Evolutionary conservation across 129 eudicot genomes (phyloP).

Genomic region (Smallanthus sonchifolius): DNA sequence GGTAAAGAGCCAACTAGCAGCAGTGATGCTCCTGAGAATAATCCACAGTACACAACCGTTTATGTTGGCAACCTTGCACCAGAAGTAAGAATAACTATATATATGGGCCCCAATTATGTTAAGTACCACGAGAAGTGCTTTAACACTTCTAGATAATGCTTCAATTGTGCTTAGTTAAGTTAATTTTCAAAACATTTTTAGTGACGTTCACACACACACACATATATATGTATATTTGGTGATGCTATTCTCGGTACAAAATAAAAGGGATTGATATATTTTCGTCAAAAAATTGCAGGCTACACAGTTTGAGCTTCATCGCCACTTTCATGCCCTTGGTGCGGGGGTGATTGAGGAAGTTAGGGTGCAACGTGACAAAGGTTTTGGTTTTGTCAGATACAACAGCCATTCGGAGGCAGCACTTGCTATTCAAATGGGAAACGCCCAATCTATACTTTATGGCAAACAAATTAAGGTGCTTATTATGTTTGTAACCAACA

Average conservation of each 20-base stretch:
- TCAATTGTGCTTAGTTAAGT: no score
- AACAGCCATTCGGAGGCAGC: slow-evolving; percentile 81
- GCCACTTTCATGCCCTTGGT: slow-evolving; percentile 76
- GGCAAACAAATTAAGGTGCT: slow-evolving; percentile 84
- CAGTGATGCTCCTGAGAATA: slow-evolving; percentile 80
- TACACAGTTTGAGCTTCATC: slow-evolving; percentile 77
- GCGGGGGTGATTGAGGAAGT: slow-evolving; percentile 87
- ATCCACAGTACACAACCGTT: slow-evolving; percentile 80
- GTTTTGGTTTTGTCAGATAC: slow-evolving; percentile 89
- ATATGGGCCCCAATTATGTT: no score
- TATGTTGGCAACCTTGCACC: slow-evolving; percentile 94
- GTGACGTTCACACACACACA: no score
- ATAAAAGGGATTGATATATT: neutral
- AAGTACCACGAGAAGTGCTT: no score
- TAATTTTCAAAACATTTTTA: no score
- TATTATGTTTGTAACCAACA: no score
- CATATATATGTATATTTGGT: neutral
- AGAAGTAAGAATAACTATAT: slow-evolving; percentile 44
- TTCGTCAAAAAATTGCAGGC: slow-evolving; percentile 39
- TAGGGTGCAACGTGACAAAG: slow-evolving; percentile 83
- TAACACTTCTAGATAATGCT: no score
- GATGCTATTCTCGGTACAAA: neutral
- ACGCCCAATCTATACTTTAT: slow-evolving; percentile 50
- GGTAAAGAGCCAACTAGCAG: slow-evolving; percentile 52
- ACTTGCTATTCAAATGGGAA: slow-evolving; percentile 77